These are phyloP conservation scores for Trichomonascus vanleenenianus DNA, from an alignment of 805 yeast species.

Conservation along the genomic window DNA sequence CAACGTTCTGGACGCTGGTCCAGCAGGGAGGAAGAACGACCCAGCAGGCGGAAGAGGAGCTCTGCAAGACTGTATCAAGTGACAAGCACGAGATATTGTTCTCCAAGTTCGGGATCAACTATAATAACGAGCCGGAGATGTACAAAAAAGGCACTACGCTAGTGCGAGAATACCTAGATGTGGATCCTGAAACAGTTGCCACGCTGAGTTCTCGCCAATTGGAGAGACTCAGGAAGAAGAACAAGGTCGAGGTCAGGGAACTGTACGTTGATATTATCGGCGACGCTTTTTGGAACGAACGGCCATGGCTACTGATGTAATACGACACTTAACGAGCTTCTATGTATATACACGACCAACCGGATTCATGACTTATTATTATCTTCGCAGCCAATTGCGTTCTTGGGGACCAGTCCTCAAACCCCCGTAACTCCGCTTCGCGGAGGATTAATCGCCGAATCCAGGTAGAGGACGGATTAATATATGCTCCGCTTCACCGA, in stretches of 20 bases:
- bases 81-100: conserved; percentile 89
- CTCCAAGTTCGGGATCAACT: conserved; percentile 70
- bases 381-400: no score
- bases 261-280: conserved; percentile 57
- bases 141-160: conserved; percentile 75
- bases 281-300: conserved; percentile 52
- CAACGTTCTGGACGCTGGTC: conserved; percentile 85
- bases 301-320: conserved; percentile 30
- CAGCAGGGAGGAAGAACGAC: conserved; percentile 57
- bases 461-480: no score
- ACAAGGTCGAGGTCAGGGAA: conserved; percentile 38
- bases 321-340: not conserved
- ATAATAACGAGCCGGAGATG: conserved; percentile 84
- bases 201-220: conserved; percentile 15
- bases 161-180: conserved; percentile 31
- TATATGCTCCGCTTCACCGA: no score
- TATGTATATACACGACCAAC: not conserved
- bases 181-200: conserved; percentile 4
- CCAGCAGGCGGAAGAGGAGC: conserved; percentile 68
- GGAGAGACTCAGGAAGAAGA: conserved; percentile 32
- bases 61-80: conserved; percentile 66
- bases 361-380: no score
- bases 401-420: no score
- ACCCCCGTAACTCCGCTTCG: no score
- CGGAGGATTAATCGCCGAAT: no score